Evolutionary conservation across 2,329 filamentous ascomycete genomes (phyloP).

Genomic region (Trichoderma sp.): DNA sequence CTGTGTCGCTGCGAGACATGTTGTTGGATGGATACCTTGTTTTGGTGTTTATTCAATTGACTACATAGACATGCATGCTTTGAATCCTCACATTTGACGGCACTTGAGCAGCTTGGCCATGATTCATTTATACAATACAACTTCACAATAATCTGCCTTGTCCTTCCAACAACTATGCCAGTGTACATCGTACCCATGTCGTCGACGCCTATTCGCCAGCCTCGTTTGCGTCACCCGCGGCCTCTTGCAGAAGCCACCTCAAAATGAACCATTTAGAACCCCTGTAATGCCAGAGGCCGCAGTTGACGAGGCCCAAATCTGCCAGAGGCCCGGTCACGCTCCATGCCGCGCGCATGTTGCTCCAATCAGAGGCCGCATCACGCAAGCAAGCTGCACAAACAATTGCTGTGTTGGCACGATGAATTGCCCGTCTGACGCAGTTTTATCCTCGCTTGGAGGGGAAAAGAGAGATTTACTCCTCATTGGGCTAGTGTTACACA

Average conservation of each 20-base stretch:
- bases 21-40: background rate
- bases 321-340: background rate
- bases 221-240: background rate
- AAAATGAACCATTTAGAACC: background rate
- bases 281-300: background rate
- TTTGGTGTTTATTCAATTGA: background rate
- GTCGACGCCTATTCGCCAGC: background rate
- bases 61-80: background rate
- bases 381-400: background rate
- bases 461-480: background rate
- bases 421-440: background rate
- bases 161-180: background rate
- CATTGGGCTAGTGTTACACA: background rate
- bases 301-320: background rate
- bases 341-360: background rate
- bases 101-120: background rate
- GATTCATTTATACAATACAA: background rate
- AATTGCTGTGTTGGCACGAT: background rate
- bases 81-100: background rate
- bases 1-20: background rate
- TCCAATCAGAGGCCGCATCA: slow-evolving; percentile 7
- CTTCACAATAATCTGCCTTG: background rate
- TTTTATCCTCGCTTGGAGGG: background rate
- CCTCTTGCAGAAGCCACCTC: background rate
- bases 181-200: background rate